These are phyloP conservation scores for Linnemannia schmuckeri DNA, from an alignment of 192 early-diverging fungal species.

Conservation along the genomic window DNA sequence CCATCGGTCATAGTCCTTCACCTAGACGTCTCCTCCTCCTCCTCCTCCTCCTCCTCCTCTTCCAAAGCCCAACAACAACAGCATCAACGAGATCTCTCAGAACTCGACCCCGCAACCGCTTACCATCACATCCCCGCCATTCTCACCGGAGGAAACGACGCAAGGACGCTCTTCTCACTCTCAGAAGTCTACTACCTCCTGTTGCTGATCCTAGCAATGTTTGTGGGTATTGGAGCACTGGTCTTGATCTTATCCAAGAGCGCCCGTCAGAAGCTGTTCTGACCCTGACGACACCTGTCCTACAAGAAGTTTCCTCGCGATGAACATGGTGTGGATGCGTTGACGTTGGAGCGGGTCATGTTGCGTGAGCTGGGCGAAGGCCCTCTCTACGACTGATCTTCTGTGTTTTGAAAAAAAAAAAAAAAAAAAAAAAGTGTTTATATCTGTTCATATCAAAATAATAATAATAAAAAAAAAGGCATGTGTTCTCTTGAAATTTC, in stretches of 20 bases:
- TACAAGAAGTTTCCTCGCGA: conserved; percentile 26
- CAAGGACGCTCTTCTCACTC: not conserved
- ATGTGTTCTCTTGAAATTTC: conserved; percentile 17
- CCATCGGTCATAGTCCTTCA: not conserved
- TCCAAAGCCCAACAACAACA: not conserved
- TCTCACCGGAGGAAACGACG: not conserved
- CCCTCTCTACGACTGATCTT: conserved; percentile 20
- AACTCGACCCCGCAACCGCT: not conserved
- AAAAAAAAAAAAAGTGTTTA: not conserved
- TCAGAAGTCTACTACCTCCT: conserved; percentile 21
- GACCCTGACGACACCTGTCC: conserved; percentile 25
- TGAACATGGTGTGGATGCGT: not conserved
- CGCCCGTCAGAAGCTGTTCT: conserved; percentile 7
- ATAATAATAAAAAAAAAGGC: not conserved
- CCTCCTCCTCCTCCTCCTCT: not conserved
- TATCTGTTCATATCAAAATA: not conserved
- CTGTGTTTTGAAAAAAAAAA: not conserved
- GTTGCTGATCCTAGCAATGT: conserved; percentile 20
- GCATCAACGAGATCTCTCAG: not conserved
- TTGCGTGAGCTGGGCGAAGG: conserved; percentile 37
- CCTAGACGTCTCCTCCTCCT: not conserved
- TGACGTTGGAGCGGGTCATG: conserved; percentile 30
- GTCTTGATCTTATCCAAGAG: conserved; percentile 12
- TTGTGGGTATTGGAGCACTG: conserved; percentile 9
- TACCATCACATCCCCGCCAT: not conserved